Percentiles rank a stretch among this genome's conserved stretches.
These are phyloP conservation scores for Ilyonectria mors-panacis DNA, from an alignment of 2,329 filamentous ascomycete species.

Conservation along the genomic window DNA sequence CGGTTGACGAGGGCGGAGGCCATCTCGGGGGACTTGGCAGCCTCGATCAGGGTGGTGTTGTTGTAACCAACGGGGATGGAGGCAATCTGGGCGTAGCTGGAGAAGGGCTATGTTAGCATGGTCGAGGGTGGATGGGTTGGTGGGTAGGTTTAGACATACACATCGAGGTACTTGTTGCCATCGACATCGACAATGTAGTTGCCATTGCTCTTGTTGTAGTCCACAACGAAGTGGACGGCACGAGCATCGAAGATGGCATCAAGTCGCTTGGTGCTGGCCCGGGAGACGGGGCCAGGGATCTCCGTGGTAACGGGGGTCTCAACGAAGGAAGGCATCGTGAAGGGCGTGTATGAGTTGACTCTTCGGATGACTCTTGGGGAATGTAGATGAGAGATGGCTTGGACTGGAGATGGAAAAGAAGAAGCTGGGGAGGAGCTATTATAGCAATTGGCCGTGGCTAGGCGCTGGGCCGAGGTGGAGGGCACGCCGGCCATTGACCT, in stretches of 20 bases:
- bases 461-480: neutral
- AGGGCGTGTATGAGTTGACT: slow-evolving; percentile 24
- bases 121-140: neutral
- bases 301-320: slow-evolving; percentile 55
- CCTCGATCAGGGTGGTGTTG: slow-evolving; percentile 77
- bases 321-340: slow-evolving; percentile 52
- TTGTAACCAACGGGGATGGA: slow-evolving; percentile 89
- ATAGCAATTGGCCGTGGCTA: slow-evolving; percentile 41
- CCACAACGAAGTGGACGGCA: slow-evolving; percentile 66
- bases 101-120: slow-evolving; percentile 11
- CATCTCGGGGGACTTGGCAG: slow-evolving; percentile 80
- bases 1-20: slow-evolving; percentile 81
- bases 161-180: slow-evolving; percentile 65
- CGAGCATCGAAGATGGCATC: slow-evolving; percentile 66
- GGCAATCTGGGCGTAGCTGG: slow-evolving; percentile 83
- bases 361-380: slow-evolving; percentile 39
- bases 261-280: slow-evolving; percentile 58
- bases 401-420: slow-evolving; percentile 30
- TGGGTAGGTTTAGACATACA: slow-evolving; percentile 53
- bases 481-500: slow-evolving; percentile 31
- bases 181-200: slow-evolving; percentile 69
- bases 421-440: slow-evolving; percentile 45
- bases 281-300: slow-evolving; percentile 58
- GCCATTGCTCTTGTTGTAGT: slow-evolving; percentile 66
- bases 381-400: slow-evolving; percentile 34